These are phyloP conservation scores for Apiotrichum sp. DNA, from an alignment of 1,284 basidiomycete genomes.

Conservation along the genomic window DNA sequence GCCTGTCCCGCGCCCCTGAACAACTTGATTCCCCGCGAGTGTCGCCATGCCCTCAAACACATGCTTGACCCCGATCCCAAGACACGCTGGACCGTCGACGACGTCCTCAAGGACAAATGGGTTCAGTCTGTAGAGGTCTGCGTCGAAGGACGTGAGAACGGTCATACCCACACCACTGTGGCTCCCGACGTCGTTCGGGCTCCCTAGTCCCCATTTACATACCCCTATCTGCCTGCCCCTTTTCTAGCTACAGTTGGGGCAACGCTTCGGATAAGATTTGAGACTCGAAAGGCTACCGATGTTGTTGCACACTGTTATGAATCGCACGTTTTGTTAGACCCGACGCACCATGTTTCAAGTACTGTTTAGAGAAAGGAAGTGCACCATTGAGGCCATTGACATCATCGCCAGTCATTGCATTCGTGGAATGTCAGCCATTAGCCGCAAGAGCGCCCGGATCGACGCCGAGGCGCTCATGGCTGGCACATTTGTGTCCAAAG, in stretches of 20 bases:
- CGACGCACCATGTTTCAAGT: not conserved
- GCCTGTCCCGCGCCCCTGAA: conserved; percentile 54
- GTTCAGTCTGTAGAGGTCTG: conserved; percentile 64
- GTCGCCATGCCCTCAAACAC: conserved; percentile 75
- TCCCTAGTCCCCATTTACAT: not conserved
- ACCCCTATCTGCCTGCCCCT: not conserved
- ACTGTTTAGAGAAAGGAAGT: too few species aligned
- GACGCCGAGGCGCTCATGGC: too few species aligned
- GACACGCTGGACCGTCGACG: conserved; percentile 70
- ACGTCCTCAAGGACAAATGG: conserved; percentile 78
- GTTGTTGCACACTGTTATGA: conserved; percentile 8
- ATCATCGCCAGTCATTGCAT: too few species aligned
- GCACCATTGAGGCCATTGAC: too few species aligned
- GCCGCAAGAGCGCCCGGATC: too few species aligned
- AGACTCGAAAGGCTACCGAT: not conserved
- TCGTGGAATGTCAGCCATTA: too few species aligned
- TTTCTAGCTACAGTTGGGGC: not conserved
- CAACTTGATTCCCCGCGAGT: conserved; percentile 81
- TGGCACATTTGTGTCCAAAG: too few species aligned
- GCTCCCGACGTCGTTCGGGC: conserved; percentile 27
- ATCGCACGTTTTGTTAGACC: not conserved
- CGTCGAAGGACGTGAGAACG: conserved; percentile 36
- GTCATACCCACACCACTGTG: conserved; percentile 37
- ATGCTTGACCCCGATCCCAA: conserved; percentile 96
- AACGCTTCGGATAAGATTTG: conserved; percentile 2